Base-by-base conservation (phyloP, 345 rosid genomes). In the Populus davidiana region DNA sequence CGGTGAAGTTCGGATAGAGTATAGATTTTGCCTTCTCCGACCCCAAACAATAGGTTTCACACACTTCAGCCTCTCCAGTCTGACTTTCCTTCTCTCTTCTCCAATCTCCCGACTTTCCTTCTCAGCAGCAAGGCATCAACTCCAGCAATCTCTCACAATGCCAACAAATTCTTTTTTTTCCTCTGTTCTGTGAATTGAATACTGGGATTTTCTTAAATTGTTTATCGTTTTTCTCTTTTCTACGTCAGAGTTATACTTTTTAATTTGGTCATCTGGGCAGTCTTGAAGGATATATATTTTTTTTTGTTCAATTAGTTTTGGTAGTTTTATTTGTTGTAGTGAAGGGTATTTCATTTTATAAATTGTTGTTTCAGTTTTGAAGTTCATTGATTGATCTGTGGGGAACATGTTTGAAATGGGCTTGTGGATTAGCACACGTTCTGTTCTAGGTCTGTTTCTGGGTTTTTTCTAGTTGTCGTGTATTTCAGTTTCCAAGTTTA, bases 381-480 rank as follows among this genome's bases (percentile, higher is more conserved):
- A 47, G n/a, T 52, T 8, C 52, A 75, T 79, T 69, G 64, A 16
- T 36, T 69, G 64, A 16, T 36, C 43, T 69, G 66, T 77, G 16
- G 61, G 69, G 31, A 54, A 13, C 35, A 43, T 67, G 10, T 16
- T 50, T 54, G 21, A 31, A 64, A 43, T 72, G 31, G 69, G 38
- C 47, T 67, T 64, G 18, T 66, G 31, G 36, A 25, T 23, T 31
- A 35, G 25, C 70, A 18, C 78, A 18, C 78, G 44, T 70, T 36
- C 44, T 47, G 81, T 70, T 75, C 82, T 71, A 79, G 78, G 47
- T 61, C 36, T 61, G 17, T 50, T 21, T 21, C 20, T 54, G 21
- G 44, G 76, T 35, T 35, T 56, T 69, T 35, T 29, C 1, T n/a
- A 5, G 21, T 17, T 41, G 18, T n/a, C 47, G 31, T 62, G 11